Conservation (phyloP, 2,329 filamentous ascomycete species). For the Magnaporthiopsis incrustans region DNA sequence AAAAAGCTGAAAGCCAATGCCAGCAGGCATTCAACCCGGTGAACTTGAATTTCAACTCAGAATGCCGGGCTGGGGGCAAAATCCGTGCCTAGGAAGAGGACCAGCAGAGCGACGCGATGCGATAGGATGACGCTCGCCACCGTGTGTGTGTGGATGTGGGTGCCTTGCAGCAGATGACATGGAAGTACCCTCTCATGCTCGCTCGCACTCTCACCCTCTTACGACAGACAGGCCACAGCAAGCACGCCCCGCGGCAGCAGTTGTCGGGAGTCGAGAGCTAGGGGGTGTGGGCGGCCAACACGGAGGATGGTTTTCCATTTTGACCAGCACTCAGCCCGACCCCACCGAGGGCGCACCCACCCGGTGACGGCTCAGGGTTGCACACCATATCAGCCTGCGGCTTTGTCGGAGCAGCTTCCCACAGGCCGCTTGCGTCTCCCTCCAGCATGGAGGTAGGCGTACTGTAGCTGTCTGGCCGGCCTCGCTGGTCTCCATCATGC, state of each 20-base stretch:
- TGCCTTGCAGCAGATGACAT: neutral
- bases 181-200: neutral
- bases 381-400: conserved; percentile 39
- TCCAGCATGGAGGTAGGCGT: conserved; percentile 10
- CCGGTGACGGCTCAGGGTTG: conserved; percentile 9
- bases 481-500: neutral
- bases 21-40: neutral
- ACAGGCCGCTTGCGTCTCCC: conserved; percentile 18
- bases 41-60: neutral
- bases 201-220: too few species aligned
- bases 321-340: neutral
- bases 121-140: too few species aligned
- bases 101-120: neutral
- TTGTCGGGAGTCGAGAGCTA: neutral
- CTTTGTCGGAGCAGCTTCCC: conserved; percentile 37
- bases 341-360: neutral
- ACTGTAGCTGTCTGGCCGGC: conserved; percentile 9
- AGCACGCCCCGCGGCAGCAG: neutral
- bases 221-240: too few species aligned
- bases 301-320: neutral
- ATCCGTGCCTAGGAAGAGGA: neutral
- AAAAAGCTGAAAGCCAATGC: neutral
- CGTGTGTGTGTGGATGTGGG: too few species aligned
- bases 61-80: neutral
- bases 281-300: neutral